Base-by-base conservation (phyloP, 2,329 filamentous ascomycete species). In the Penicillium sp. region DNA sequence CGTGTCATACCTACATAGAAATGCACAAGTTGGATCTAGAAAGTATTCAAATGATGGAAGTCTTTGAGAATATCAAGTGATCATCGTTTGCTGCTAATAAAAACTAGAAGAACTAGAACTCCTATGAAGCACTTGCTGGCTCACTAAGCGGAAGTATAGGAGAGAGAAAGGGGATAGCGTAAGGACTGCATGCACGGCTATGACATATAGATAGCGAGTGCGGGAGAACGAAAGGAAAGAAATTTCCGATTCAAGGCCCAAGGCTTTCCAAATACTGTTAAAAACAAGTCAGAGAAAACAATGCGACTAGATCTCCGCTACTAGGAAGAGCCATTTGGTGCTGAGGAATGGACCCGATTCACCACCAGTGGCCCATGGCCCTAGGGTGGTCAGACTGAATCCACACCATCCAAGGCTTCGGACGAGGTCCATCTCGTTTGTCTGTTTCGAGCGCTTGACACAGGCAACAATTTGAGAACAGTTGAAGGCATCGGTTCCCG, bases 321-420 rank as follows among this genome's bases (percentile, higher is more conserved):
- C 86, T 81, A 96, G 85, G 71, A 95, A 91, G 56, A 96, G 74
- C 92, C 92, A 97, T 67, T 81, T 81, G 50, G 86, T 78, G 76
- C 91, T 96, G 49, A 89, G 85, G 51, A 87, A 82, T 60, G 89
- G 84, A 45, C 75, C 76, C 46, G 73, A 71, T 37, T 81, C 79
- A 44, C 80, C 77, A 15, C 84, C 45, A 20, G 54, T 35, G 44
- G 57, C 82, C 88, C 91, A 96, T 64, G 85, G 83, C 64, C 92
- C 87, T 42, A 97, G 81, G 23, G 89, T 93, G 48, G 85, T 86
- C 63, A 93, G 82, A 69, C 90, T 89, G 70, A 96, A 96, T 53
- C 92, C 92, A 61, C 95, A 92, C 92, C 92, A 97, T 72, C 92
- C 89, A 49, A 97, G 83, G 67, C 91, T 92, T 73, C 89, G 90